Base-by-base conservation (phyloP, 2,329 filamentous ascomycete species). In the Xylaria multiplex region DNA sequence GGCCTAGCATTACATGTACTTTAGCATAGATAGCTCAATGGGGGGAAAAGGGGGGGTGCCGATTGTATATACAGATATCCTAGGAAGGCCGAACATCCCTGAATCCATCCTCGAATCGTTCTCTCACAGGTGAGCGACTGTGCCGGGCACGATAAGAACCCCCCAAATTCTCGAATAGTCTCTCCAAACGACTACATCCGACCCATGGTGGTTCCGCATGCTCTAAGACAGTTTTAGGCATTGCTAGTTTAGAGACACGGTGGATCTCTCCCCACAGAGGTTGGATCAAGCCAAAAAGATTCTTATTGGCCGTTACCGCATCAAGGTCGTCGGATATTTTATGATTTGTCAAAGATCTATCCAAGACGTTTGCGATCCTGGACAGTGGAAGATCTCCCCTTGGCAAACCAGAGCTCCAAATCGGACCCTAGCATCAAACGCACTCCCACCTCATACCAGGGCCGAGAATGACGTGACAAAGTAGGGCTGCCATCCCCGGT, bases 271-370 rank as follows among this genome's bases (percentile, higher is more conserved):
- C 22, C 49, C 30, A 57, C 30, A 43, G 22, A 56, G 35, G 24
- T 56, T 45, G 16, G 32, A 53, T 55, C 42, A 54, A 49, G 57
- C 35, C 46, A 13, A 49, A 53, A 45, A 48, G 59, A 43, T 19
- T 48, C n/a, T 50, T 19, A 66, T 62, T 66, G 64, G 60, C 35
- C 22, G 13, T 8, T 59, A 30, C 42, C 55, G n/a, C 22, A 45
- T 54, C 50, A 55, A 48, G 49, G 27, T 45, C 9, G 56, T 69
- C 67, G 67, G 62, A 35, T 57, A 65, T 60, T 65, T 65, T 70
- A 70, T 74, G 70, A 72, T 73, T 74, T 69, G 71, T 71, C 64
- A 59, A 52, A 70, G 53, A 64, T 60, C 52, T 55, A 53, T 49
- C 52, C 54, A 62, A 67, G 64, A 64, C 66, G 69, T 71, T 66